Conservation (phyloP, 305 asterid species). For the Coffea humblotiana region DNA sequence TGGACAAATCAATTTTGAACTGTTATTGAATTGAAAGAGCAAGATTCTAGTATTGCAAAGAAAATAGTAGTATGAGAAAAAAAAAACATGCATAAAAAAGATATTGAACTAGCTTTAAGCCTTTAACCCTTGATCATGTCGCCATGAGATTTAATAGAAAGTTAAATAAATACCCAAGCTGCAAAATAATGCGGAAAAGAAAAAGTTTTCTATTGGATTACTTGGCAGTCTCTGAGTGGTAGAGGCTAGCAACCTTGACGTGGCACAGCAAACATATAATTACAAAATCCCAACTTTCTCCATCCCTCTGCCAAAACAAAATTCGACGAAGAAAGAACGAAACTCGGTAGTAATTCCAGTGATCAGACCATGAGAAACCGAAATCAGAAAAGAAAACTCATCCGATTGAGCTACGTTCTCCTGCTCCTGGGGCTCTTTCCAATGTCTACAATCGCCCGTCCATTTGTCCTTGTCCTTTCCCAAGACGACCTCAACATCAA, state of each 20-base stretch:
- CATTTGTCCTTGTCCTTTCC: conserved; percentile 68
- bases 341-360: background rate
- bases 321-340: background rate
- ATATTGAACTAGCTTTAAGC: too few species aligned
- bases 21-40: too few species aligned
- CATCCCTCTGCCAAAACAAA: background rate
- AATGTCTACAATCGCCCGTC: conserved; percentile 49
- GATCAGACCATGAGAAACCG: conserved; percentile 11
- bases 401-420: conserved; percentile 34
- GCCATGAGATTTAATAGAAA: too few species aligned
- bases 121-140: too few species aligned
- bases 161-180: too few species aligned
- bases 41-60: too few species aligned
- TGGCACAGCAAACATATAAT: conserved; percentile 27
- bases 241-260: conserved; percentile 27
- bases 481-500: conserved; percentile 70
- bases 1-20: too few species aligned
- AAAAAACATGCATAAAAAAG: too few species aligned
- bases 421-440: conserved; percentile 50
- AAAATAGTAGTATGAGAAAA: too few species aligned
- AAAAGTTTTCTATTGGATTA: background rate
- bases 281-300: conserved; percentile 5
- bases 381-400: background rate
- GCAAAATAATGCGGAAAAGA: background rate
- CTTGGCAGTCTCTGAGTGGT: conserved; percentile 46